Evolutionary conservation across 2,329 filamentous ascomycete species (phyloP).

Genomic region (Botrytis tulipae): DNA sequence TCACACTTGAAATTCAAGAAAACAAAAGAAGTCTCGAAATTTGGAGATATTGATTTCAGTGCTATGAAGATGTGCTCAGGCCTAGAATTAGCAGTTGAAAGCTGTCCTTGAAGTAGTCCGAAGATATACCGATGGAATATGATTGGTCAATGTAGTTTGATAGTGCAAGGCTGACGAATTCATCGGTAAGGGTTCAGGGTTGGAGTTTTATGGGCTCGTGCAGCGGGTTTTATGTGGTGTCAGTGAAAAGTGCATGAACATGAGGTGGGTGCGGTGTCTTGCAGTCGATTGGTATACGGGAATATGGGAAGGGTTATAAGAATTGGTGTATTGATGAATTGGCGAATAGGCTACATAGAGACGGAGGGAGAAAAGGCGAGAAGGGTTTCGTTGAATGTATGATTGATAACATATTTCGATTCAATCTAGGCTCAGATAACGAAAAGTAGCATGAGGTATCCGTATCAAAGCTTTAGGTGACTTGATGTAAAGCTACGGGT

Average conservation of each 20-base stretch:
- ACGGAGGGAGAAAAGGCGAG: not conserved
- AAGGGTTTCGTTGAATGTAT: not conserved
- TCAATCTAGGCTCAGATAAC: not conserved
- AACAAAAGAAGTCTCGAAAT: not conserved
- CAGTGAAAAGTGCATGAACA: conserved; percentile 5
- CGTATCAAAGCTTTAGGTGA: not conserved
- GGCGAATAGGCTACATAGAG: not conserved
- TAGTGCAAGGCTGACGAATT: conserved; percentile 10
- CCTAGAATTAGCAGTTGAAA: conserved; percentile 13
- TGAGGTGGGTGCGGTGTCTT: conserved; percentile 4
- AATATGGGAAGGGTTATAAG: not conserved
- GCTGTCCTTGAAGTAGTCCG: conserved; percentile 5
- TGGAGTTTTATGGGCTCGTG: not conserved
- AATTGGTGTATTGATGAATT: not conserved
- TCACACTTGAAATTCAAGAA: not conserved
- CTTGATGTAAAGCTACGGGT: not conserved
- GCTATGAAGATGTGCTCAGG: conserved; percentile 10
- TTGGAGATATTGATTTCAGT: not conserved
- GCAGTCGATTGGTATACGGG: not conserved
- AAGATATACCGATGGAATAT: not conserved
- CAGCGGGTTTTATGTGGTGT: not conserved
- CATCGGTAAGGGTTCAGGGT: not conserved
- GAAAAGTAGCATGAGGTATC: not conserved
- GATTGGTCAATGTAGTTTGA: not conserved
- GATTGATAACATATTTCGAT: not conserved